Percentiles rank a stretch among this genome's conserved stretches.
These are phyloP conservation scores for Wallemia ichthyophaga DNA, from an alignment of 1,284 basidiomycete species.

Conservation along the genomic window DNA sequence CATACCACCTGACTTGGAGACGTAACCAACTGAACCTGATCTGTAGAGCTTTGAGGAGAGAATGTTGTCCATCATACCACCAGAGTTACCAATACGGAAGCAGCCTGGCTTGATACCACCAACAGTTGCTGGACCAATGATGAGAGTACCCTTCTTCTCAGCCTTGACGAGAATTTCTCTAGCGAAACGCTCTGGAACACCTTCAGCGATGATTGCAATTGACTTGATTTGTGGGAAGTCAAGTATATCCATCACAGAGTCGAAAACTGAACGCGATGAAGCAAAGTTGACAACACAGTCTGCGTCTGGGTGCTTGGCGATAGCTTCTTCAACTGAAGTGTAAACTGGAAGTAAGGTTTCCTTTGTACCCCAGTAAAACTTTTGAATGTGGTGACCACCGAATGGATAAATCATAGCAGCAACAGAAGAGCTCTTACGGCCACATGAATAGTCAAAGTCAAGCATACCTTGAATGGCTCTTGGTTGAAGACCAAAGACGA, in stretches of 20 bases:
- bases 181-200: constrained; percentile 91
- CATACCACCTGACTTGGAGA: constrained; percentile 99
- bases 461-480: constrained; percentile 99
- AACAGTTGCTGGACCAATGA: constrained; percentile 93
- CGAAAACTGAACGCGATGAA: constrained; percentile 75
- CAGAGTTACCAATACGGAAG: constrained; percentile 98
- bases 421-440: constrained; percentile 68
- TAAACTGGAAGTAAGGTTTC: constrained; percentile 95
- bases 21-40: constrained; percentile 85
- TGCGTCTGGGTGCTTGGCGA: constrained; percentile 81
- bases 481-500: constrained; percentile 94
- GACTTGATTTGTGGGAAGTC: constrained; percentile 41
- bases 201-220: constrained; percentile 87
- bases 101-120: constrained; percentile 99
- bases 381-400: constrained; percentile 97
- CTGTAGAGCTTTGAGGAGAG: constrained; percentile 96
- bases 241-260: constrained; percentile 71
- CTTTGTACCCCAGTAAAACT: constrained; percentile 99
- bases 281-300: constrained; percentile 98
- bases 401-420: constrained; percentile 99
- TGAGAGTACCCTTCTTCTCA: constrained; percentile 55
- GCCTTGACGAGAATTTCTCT: constrained; percentile 82
- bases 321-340: constrained; percentile 70
- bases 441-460: constrained; percentile 97
- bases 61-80: constrained; percentile 99